phyloP scores from a whole-genome alignment of 176 grass and related monocot species.

The Tillandsia leiboldiana region DNA sequence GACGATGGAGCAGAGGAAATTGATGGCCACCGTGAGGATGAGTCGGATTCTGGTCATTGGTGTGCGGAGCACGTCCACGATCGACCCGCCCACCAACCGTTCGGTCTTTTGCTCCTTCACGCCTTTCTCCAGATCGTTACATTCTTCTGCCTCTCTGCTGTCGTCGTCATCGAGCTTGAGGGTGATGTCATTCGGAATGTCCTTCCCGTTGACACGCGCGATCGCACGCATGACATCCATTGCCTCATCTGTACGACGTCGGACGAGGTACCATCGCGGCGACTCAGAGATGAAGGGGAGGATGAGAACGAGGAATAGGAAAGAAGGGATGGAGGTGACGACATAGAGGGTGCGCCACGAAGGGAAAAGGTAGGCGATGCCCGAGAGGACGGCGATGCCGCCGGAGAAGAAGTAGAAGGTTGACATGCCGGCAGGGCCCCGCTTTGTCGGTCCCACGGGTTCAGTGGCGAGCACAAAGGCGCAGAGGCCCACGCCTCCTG shows the following conservation, averaged over 20 bases:
- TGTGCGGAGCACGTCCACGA: slow-evolving; percentile 58
- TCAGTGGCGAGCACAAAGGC: slow-evolving; percentile 86
- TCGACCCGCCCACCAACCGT: slow-evolving; percentile 24
- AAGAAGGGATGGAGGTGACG: slow-evolving; percentile 55
- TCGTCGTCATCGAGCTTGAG: slow-evolving; percentile 54
- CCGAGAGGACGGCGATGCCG: slow-evolving; percentile 56
- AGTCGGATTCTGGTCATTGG: slow-evolving; percentile 41
- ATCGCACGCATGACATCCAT: slow-evolving; percentile 42
- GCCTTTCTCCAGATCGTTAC: no score
- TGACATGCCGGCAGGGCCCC: slow-evolving; percentile 55
- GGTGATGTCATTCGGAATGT: slow-evolving; percentile 23
- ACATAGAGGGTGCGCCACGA: slow-evolving; percentile 71
- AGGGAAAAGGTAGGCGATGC: slow-evolving; percentile 48
- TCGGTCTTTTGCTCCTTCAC: background rate
- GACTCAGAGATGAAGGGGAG: slow-evolving; percentile 71
- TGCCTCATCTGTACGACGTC: slow-evolving; percentile 32
- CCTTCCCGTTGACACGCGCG: slow-evolving; percentile 33
- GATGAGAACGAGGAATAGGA: slow-evolving; percentile 36
- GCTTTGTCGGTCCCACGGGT: slow-evolving; percentile 45
- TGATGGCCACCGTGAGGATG: slow-evolving; percentile 45
- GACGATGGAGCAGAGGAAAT: slow-evolving; percentile 43
- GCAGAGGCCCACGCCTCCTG: slow-evolving; percentile 61
- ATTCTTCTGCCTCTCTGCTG: background rate
- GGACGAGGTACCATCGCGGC: slow-evolving; percentile 81
- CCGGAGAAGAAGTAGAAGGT: slow-evolving; percentile 85